These are phyloP conservation scores for Betula pendula DNA, from an alignment of 306 rosid genomes.

Conservation along the genomic window DNA sequence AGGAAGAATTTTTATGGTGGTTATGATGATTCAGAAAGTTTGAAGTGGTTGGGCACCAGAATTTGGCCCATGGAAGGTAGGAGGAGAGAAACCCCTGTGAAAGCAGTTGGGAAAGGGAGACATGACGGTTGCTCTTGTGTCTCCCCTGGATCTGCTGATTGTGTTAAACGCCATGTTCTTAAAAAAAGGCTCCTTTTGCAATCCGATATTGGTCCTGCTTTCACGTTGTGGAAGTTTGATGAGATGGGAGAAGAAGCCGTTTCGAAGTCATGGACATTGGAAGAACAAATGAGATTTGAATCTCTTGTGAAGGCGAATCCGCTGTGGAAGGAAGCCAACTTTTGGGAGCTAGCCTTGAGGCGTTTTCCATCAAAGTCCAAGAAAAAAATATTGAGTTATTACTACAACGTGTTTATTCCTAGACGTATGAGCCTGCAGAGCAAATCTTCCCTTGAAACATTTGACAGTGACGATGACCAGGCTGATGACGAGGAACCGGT, in stretches of 20 bases:
- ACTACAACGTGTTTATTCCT: constrained; percentile 39
- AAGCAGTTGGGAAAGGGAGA: constrained; percentile 33
- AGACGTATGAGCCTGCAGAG: constrained; percentile 30
- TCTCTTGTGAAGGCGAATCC: constrained; percentile 18
- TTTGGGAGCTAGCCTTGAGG: constrained; percentile 37
- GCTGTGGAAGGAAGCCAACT: not conserved
- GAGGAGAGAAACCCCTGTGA: not conserved
- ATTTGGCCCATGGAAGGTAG: constrained; percentile 22
- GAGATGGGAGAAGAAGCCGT: constrained; percentile 38
- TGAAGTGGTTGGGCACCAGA: constrained; percentile 36
- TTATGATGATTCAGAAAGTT: constrained; percentile 22
- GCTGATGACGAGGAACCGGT: not conserved
- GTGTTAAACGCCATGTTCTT: constrained; percentile 29
- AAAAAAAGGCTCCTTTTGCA: constrained; percentile 29
- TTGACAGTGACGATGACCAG: constrained; percentile 35
- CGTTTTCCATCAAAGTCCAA: constrained; percentile 35
- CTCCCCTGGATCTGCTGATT: constrained; percentile 27
- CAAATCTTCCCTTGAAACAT: constrained; percentile 5
- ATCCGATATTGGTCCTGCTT: constrained; percentile 31
- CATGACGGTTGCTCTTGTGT: constrained; percentile 28
- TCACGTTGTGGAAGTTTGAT: constrained; percentile 40
- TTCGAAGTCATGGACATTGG: constrained; percentile 36
- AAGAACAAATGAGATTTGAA: constrained; percentile 28
- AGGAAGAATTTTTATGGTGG: not conserved
- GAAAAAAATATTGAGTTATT: constrained; percentile 34